These are phyloP conservation scores for Eutrema salsugineum DNA, from an alignment of 441 rosid species.

Conservation along the genomic window DNA sequence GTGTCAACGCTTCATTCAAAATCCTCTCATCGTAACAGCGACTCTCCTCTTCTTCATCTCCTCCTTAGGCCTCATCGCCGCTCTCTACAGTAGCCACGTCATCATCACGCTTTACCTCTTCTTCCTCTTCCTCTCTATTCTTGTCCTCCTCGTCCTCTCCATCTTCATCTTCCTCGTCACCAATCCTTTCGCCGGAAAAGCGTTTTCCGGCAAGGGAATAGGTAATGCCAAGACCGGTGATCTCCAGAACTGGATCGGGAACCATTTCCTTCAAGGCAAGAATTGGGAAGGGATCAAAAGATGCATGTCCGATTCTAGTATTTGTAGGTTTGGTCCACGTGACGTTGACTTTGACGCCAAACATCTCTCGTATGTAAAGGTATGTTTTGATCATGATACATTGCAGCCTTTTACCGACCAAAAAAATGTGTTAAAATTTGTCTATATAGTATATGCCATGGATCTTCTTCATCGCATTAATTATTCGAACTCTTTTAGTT, in stretches of 20 bases:
- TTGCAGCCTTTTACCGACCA: neutral
- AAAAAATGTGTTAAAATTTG: neutral
- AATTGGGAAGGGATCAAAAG: constrained; percentile 46
- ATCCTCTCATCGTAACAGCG: constrained; percentile 43
- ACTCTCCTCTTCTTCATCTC: constrained; percentile 38
- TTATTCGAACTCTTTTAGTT: neutral
- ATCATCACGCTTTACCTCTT: constrained; percentile 42
- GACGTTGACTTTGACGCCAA: constrained; percentile 27
- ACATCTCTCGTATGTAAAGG: constrained; percentile 38
- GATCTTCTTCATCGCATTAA: too few species aligned
- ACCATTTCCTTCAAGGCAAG: constrained; percentile 40
- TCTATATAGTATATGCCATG: neutral
- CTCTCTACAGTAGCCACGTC: constrained; percentile 31
- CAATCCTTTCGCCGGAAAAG: constrained; percentile 36
- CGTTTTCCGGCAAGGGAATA: constrained; percentile 30
- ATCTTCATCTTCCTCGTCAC: constrained; percentile 44
- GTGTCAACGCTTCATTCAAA: constrained; percentile 40
- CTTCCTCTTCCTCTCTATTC: constrained; percentile 37
- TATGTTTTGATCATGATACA: constrained; percentile 8
- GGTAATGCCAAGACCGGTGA: constrained; percentile 33
- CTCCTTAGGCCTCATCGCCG: constrained; percentile 47
- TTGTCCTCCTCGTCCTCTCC: constrained; percentile 38
- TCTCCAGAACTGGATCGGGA: constrained; percentile 39
- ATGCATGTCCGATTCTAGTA: constrained; percentile 44
- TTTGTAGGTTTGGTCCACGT: constrained; percentile 31